Evolutionary conservation across 2,329 filamentous ascomycete species (phyloP).

Genomic region (Escovopsis sp.): DNA sequence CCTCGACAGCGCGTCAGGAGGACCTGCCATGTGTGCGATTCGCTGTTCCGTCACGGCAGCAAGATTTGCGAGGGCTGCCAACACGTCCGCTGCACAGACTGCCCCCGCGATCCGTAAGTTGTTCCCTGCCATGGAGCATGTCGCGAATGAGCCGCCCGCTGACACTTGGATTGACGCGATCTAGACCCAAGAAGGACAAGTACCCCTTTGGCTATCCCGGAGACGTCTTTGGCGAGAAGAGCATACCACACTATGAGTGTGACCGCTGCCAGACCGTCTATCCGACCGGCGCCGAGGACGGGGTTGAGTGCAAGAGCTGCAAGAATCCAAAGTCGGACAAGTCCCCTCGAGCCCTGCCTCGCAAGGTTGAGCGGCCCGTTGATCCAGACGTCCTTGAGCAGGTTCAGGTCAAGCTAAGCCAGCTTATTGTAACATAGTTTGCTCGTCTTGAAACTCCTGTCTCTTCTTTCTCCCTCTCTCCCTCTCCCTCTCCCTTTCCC

Average conservation of each 20-base stretch:
- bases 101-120: conserved; percentile 65
- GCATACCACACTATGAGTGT: conserved; percentile 42
- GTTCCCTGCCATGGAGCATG: not conserved
- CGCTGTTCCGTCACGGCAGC: conserved; percentile 40
- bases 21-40: conserved; percentile 60
- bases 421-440: conserved; percentile 22
- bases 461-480: not conserved
- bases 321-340: conserved; percentile 42
- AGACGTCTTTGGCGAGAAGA: conserved; percentile 40
- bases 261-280: conserved; percentile 48
- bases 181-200: conserved; percentile 50
- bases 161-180: not conserved
- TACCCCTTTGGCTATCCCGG: conserved; percentile 58
- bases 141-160: not conserved
- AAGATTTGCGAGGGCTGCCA: conserved; percentile 55
- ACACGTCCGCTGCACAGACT: conserved; percentile 65
- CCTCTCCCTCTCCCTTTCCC: not conserved
- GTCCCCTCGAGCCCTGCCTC: conserved; percentile 44
- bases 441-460: not conserved
- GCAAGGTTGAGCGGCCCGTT: conserved; percentile 44
- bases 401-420: conserved; percentile 40
- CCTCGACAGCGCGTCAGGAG: conserved; percentile 60
- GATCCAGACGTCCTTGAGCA: conserved; percentile 45
- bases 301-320: conserved; percentile 44
- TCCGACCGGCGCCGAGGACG: conserved; percentile 32